Conservation (phyloP, 192 early-diverging fungal species). For the Globomyces pollinis-pini region DNA sequence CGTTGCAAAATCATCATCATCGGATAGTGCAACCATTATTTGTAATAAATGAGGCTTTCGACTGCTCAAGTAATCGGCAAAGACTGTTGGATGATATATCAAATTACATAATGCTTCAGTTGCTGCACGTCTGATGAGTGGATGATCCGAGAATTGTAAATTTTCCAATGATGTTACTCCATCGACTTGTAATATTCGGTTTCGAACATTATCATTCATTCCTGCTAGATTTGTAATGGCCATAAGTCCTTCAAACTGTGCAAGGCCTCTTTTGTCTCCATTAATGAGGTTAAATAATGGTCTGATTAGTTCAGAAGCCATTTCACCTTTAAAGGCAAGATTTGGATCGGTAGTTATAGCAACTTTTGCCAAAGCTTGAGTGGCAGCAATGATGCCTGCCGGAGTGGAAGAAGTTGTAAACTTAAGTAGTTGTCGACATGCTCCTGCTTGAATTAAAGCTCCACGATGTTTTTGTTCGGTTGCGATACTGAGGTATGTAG, state of each 20-base stretch:
- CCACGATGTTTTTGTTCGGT: conserved; percentile 37
- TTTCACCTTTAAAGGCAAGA: conserved; percentile 69
- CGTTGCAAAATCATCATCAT: conserved; percentile 79
- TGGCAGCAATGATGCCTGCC: conserved; percentile 46
- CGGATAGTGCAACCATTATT: conserved; percentile 75
- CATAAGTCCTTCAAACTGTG: conserved; percentile 85
- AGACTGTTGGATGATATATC: conserved; percentile 76
- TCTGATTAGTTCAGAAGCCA: conserved; percentile 61
- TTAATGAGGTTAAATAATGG: conserved; percentile 60
- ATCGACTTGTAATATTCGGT: conserved; percentile 45
- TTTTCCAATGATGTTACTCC: conserved; percentile 69
- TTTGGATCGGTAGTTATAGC: conserved; percentile 85
- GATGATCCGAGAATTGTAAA: conserved; percentile 72
- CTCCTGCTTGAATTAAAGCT: background rate
- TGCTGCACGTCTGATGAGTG: conserved; percentile 73
- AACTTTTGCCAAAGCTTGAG: conserved; percentile 89
- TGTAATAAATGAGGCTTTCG: conserved; percentile 49
- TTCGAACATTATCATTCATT: conserved; percentile 59
- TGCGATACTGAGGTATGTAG: conserved; percentile 62
- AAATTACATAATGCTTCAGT: conserved; percentile 91
- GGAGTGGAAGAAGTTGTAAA: background rate
- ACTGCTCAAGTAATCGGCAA: conserved; percentile 59
- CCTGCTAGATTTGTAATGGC: conserved; percentile 88
- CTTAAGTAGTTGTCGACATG: background rate
- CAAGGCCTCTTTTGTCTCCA: conserved; percentile 46